Evolutionary conservation across 1,284 basidiomycete species (phyloP), one percentile per base, ranked within the genome.

Genomic region (Athelia psychrophila): DNA sequence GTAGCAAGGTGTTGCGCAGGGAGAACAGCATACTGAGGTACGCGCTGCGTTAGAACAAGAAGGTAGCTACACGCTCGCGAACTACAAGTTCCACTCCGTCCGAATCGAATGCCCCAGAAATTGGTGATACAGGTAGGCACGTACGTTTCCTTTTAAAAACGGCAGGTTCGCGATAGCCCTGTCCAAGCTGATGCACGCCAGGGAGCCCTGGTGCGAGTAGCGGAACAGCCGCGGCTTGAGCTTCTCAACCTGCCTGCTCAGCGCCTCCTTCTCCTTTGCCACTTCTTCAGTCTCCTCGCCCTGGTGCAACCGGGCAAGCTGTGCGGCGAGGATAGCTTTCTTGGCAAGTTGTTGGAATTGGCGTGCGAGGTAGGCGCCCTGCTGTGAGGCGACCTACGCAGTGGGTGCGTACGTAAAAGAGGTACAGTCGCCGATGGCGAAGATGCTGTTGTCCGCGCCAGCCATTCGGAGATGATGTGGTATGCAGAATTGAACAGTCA

Each of bases 401-500:
- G 96, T 99, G 1, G 96, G 94, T 0, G 96, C 95, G 67, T 96
- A 97, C 53, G 84, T 83, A 6, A 92, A 93, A 19, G 90, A 86
- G 2, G 94, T 93, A 72, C 92, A 95, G 71, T 97, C n/a, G 23
- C 94, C 94, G 57, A 96, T 75, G 27, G 95, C 92, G 67, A 89
- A 97, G 64, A 96, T 85, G 51, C 65, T 68, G 50, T 86, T 91
- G 47, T 89, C 78, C 3, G 83, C 70, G 47, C 88, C 88, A 19
- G 71, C 71, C 78, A 91, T 81, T 44, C 78, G 75, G 48, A 91
- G 77, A 62, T 81, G 74, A 42, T 86, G 87, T 86, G 12, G 20
- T 13, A 44, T 44, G 42, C 22, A 10, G 20, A 22, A 10, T 10
- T 44, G 20, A 6, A 38, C 16, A 5, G 9, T 44, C 15, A n/a